Base-by-base conservation (phyloP, 2,329 filamentous ascomycete genomes). In the Calonectria pauciramosa region DNA sequence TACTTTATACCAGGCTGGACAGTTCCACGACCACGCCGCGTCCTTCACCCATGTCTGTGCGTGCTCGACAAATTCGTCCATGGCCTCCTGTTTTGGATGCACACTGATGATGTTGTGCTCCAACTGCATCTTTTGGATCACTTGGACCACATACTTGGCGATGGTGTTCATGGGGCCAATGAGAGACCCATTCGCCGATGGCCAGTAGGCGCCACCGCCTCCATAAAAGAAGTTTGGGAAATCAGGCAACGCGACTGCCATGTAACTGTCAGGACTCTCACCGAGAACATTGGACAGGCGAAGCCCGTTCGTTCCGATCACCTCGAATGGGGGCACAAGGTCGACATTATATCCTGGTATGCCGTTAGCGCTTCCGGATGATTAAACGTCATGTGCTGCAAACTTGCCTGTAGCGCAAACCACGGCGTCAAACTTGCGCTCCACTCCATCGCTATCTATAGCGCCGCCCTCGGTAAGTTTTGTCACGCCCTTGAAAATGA, bases 201-300 rank as follows among this genome's bases (percentile, higher is more conserved):
- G 54, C 54, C 54, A 59, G 30, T 59, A 59, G 54, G 54, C 54
- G 10, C 54, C 54, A 36, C 30, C 30, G 7, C 54, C 30, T 13
- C 54, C 54, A 16, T 59, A 59, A 26, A 59, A 59, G 54, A n/a
- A 59, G 20, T 59, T 59, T 59, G 54, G 54, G 32, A 59, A 59
- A 36, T 38, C 20, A 18, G 54, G 32, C 20, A 34, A 32, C 8
- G 54, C 18, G 34, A 59, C 20, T 18, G 54, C 18, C 54, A 59
- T 23, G 11, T 59, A 59, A 6, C 54, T 59, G 54, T 59, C 54
- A 26, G 54, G 54, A 14, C 32, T 59, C 2, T 59, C 32, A 3
- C 32, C 32, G 11, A 59, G 54, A 8, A 26, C 18, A 8, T 59
- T 7, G 13, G 54, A 59, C 4, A 59, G 13, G 6, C 10, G 54